Evolutionary conservation across 2,329 filamentous ascomycete genomes (phyloP).

Genomic region (Madurella fahalii): DNA sequence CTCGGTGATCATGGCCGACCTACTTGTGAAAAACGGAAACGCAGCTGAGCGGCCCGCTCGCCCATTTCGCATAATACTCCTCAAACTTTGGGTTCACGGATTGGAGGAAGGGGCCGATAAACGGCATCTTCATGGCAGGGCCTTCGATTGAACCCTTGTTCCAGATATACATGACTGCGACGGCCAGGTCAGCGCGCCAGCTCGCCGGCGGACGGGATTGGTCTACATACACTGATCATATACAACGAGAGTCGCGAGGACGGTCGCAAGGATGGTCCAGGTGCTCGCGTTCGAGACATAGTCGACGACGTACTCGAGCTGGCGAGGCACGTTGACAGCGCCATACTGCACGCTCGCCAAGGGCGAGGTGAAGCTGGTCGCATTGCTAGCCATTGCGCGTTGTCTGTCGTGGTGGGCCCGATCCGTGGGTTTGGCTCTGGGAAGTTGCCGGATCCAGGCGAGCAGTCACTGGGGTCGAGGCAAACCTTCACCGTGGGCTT

Average conservation of each 20-base stretch:
- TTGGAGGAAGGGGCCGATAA: conserved; percentile 93
- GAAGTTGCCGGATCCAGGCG: background rate
- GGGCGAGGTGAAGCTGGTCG: conserved; percentile 63
- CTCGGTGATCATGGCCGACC: conserved; percentile 27
- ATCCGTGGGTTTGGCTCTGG: background rate
- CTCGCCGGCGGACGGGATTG: background rate
- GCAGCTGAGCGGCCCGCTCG: conserved; percentile 85
- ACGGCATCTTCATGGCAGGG: conserved; percentile 71
- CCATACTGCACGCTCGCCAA: conserved; percentile 57
- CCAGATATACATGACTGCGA: conserved; percentile 66
- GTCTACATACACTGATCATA: conserved; percentile 82
- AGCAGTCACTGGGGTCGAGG: background rate
- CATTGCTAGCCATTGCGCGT: conserved; percentile 53
- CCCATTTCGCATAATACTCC: conserved; percentile 89
- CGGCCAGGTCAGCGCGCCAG: conserved; percentile 13
- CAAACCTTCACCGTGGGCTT: background rate
- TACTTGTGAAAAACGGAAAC: conserved; percentile 99
- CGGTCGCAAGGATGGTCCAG: conserved; percentile 62
- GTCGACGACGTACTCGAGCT: conserved; percentile 54
- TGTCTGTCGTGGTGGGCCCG: conserved; percentile 4
- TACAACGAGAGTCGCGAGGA: conserved; percentile 66
- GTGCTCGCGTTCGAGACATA: conserved; percentile 53
- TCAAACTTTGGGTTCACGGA: conserved; percentile 89
- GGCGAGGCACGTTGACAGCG: conserved; percentile 48
- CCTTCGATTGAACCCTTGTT: conserved; percentile 74